Evolutionary conservation across 1,139 yeast genomes (phyloP).

Genomic region (Lodderomyces beijingensis): DNA sequence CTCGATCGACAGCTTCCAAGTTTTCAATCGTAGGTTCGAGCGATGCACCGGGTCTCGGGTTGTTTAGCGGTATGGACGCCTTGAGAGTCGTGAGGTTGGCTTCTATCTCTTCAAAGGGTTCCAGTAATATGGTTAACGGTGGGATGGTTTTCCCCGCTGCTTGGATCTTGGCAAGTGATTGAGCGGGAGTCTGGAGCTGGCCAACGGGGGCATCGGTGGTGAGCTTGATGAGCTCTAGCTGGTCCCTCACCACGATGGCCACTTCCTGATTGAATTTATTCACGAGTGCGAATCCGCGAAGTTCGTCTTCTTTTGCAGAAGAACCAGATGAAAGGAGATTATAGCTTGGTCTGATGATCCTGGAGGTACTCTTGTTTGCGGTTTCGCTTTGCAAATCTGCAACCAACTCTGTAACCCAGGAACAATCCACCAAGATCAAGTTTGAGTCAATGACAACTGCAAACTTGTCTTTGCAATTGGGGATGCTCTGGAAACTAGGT

Average conservation of each 20-base stretch:
- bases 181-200: too few species aligned
- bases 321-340: slow-evolving; percentile 7
- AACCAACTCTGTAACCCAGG: slow-evolving; percentile 12
- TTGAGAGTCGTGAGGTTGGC: slow-evolving; percentile 4
- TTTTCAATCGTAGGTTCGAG: slow-evolving; percentile 10
- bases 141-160: too few species aligned
- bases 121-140: not conserved
- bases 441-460: slow-evolving; percentile 8
- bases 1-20: slow-evolving; percentile 17
- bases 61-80: not conserved
- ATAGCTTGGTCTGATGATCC: slow-evolving; percentile 7
- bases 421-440: slow-evolving; percentile 12
- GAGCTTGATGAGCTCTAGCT: slow-evolving; percentile 14
- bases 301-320: slow-evolving; percentile 7
- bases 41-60: not conserved
- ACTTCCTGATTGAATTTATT: slow-evolving; percentile 5
- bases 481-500: slow-evolving; percentile 7
- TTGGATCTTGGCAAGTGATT: too few species aligned
- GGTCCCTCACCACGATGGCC: slow-evolving; percentile 7
- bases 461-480: slow-evolving; percentile 7
- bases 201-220: slow-evolving; percentile 2
- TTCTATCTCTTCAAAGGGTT: slow-evolving; percentile 69
- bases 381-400: slow-evolving; percentile 5
- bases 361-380: not conserved
- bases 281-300: slow-evolving; percentile 16